phyloP scores from a whole-genome alignment of 768 basidiomycete genomes.

The Asterophora lycoperdoides region DNA sequence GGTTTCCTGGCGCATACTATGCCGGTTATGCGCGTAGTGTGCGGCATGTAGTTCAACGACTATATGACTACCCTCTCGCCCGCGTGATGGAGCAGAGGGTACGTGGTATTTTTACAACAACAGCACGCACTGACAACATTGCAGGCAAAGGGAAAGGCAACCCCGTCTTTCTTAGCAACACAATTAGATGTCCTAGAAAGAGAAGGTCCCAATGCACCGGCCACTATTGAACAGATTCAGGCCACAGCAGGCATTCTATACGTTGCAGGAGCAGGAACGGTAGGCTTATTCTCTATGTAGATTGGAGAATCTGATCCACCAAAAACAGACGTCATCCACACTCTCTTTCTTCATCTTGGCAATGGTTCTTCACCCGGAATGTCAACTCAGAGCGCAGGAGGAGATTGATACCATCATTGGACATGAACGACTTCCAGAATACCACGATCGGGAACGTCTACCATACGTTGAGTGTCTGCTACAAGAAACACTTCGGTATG shows the following conservation, averaged over 20 bases:
- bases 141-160: constrained; percentile 19
- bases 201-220: background rate
- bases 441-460: constrained; percentile 26
- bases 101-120: background rate
- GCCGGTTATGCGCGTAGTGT: constrained; percentile 16
- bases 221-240: constrained; percentile 14
- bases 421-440: constrained; percentile 30
- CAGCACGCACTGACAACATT: background rate
- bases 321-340: constrained; percentile 26
- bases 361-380: constrained; percentile 35
- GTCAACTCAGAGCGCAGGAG: constrained; percentile 34
- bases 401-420: constrained; percentile 40
- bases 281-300: too few relatives aligned
- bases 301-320: too few relatives aligned
- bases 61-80: constrained; percentile 28
- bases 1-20: constrained; percentile 29
- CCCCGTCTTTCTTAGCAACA: constrained; percentile 19
- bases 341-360: constrained; percentile 33
- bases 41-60: constrained; percentile 13
- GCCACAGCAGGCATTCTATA: constrained; percentile 19
- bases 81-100: constrained; percentile 32
- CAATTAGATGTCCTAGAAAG: constrained; percentile 15
- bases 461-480: constrained; percentile 37
- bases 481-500: constrained; percentile 24
- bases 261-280: constrained; percentile 33